Percentiles rank a stretch among this genome's conserved stretches.
Conservation (phyloP, 768 basidiomycete genomes). For the Brasilioporus rufonigricans region DNA sequence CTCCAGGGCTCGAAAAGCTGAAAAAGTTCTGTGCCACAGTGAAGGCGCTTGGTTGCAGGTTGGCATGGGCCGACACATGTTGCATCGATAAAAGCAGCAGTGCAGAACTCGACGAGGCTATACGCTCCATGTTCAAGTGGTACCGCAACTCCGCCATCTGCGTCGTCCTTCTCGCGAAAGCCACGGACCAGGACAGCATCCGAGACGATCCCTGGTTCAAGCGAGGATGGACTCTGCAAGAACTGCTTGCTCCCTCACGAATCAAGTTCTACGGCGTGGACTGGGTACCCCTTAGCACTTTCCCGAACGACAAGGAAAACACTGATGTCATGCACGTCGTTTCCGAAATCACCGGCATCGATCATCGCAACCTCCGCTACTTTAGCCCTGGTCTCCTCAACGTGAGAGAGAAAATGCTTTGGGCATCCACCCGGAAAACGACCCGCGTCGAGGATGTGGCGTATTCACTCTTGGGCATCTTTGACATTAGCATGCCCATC, state of each 20-base stretch:
- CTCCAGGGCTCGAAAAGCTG: slow-evolving; percentile 14
- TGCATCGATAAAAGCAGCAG: slow-evolving; percentile 30
- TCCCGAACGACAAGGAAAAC: slow-evolving; percentile 22
- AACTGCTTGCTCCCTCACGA: slow-evolving; percentile 19
- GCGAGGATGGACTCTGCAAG: slow-evolving; percentile 20
- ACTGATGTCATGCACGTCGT: slow-evolving; percentile 8
- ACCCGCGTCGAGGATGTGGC: slow-evolving; percentile 27
- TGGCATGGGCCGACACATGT: slow-evolving; percentile 27
- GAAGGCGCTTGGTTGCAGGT: slow-evolving; percentile 9
- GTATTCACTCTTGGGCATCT: slow-evolving; percentile 27
- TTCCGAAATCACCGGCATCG: slow-evolving; percentile 13
- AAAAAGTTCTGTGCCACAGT: slow-evolving; percentile 14
- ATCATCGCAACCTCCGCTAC: slow-evolving; percentile 9
- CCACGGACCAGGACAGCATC: neutral
- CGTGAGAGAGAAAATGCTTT: slow-evolving; percentile 21
- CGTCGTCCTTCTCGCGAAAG: slow-evolving; percentile 15
- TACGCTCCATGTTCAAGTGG: slow-evolving; percentile 28
- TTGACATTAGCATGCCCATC: slow-evolving; percentile 23
- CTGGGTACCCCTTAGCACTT: slow-evolving; percentile 14
- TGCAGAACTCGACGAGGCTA: slow-evolving; percentile 30
- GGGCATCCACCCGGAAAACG: slow-evolving; percentile 26
- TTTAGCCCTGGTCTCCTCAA: slow-evolving; percentile 21
- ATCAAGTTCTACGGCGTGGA: slow-evolving; percentile 20
- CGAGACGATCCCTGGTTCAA: slow-evolving; percentile 24
- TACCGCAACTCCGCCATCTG: slow-evolving; percentile 25